Evolutionary conservation across 768 basidiomycete species (phyloP), one percentile per base, ranked within the genome.

Genomic region (Tremella yokohamensis): DNA sequence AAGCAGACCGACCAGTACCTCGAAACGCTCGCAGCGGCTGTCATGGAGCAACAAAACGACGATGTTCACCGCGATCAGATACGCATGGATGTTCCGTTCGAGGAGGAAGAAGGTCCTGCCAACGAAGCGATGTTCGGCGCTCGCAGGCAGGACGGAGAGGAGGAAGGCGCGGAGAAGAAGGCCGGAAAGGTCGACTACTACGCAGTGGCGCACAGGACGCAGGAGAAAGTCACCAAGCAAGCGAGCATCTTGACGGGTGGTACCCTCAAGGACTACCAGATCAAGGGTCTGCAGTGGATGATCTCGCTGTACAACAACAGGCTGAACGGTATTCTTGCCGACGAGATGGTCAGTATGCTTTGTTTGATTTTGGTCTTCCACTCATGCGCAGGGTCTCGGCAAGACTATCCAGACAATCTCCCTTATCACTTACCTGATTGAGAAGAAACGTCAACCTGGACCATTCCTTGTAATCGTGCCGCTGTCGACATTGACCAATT

Each of bases 221-320:
- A 86, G 66, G 96, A 99, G 82, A 92, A 82, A 77, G 78, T 98
- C 61, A 78, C 83, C 1, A 73, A 78, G 40, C 77, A 78, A 52
- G 72, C 77, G 8, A 59, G 47, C 38, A 80, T 96, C 24, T 83
- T 96, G 16, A 74, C 88, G 29, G 92, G 91, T 60, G 92, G 92
- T 47, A 90, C 86, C 0, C 81, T 97, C 69, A 97, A 96, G 77
- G 91, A 93, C 48, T 94, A 96, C 73, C 92, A 96, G 77, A 58
- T 96, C 68, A 92, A 93, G 79, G 92, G 92, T 57, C 77, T 97
- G 68, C 92, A 94, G 77, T 97, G 92, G 91, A 94, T 96, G 92
- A 92, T 97, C 68, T 90, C 88, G 77, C 81, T 96, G 79, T 96
- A 92, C 77, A 96, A 97, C 77, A 97, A 96, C 81, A 85, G 86